Conservation (phyloP, 1,284 basidiomycete genomes). For the Ustilago vetiveriae region DNA sequence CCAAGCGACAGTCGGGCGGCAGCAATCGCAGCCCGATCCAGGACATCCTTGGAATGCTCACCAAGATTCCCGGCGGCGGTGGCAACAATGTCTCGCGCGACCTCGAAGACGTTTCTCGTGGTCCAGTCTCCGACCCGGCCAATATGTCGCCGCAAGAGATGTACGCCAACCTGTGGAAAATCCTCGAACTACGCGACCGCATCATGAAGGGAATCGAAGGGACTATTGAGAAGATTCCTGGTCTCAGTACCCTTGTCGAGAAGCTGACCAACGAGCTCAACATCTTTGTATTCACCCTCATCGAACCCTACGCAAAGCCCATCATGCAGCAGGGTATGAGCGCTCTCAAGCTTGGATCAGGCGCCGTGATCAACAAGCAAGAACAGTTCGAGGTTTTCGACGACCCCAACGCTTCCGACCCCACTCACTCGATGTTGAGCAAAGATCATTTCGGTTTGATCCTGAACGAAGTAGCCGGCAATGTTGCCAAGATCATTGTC, state of each 20-base stretch:
- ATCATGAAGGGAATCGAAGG: conserved; percentile 82
- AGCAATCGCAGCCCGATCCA: conserved; percentile 63
- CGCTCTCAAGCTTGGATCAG: conserved; percentile 63
- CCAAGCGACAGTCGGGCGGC: conserved; percentile 56
- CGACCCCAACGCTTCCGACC: conserved; percentile 65
- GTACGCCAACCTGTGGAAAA: conserved; percentile 80
- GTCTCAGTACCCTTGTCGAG: conserved; percentile 76
- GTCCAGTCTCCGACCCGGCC: conserved; percentile 69
- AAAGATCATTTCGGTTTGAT: conserved; percentile 68
- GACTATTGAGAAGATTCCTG: conserved; percentile 76
- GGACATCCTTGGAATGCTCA: conserved; percentile 68
- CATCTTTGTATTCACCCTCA: conserved; percentile 59
- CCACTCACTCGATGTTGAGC: conserved; percentile 61
- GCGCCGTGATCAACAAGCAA: conserved; percentile 65
- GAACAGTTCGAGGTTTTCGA: conserved; percentile 68
- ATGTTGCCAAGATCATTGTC: conserved; percentile 69
- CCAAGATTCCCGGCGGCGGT: conserved; percentile 69
- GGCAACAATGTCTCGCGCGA: conserved; percentile 48
- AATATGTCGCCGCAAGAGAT: conserved; percentile 89
- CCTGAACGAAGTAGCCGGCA: conserved; percentile 67
- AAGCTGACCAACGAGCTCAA: conserved; percentile 77
- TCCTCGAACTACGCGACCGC: conserved; percentile 84
- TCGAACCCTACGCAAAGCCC: conserved; percentile 68
- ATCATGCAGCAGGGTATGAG: conserved; percentile 61
- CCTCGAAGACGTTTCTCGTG: conserved; percentile 53